Percentiles rank a stretch among this genome's conserved stretches.
Evolutionary conservation across 2,329 filamentous ascomycete species (phyloP).

Genomic region (Aschersonia sp.): DNA sequence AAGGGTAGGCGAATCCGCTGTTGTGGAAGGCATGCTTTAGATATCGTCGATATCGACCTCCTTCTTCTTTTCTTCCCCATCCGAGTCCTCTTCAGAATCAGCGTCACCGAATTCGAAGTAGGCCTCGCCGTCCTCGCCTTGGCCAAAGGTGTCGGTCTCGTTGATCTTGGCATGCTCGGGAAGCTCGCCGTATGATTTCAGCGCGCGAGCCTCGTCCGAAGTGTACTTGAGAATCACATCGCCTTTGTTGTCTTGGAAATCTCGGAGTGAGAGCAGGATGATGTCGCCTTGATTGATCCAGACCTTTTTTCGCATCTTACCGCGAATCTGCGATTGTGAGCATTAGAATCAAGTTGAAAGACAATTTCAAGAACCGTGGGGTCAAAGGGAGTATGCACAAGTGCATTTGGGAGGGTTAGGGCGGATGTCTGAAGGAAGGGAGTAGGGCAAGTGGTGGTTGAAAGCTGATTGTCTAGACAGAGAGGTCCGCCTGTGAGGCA

Average conservation of each 20-base stretch:
- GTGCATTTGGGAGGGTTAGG: too few species aligned
- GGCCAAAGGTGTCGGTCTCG: slow-evolving; percentile 90
- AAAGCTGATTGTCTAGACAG: too few species aligned
- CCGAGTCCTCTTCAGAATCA: slow-evolving; percentile 42
- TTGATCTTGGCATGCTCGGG: slow-evolving; percentile 99
- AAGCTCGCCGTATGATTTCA: slow-evolving; percentile 95
- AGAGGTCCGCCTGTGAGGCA: too few species aligned
- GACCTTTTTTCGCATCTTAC: slow-evolving; percentile 98
- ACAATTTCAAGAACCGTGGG: too few species aligned
- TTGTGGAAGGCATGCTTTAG: slow-evolving; percentile 28
- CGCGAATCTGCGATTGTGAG: slow-evolving; percentile 35
- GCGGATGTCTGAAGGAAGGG: too few species aligned
- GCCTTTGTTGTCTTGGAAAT: slow-evolving; percentile 91
- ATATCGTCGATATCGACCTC: slow-evolving; percentile 95
- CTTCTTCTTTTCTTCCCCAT: slow-evolving; percentile 46
- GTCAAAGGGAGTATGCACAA: too few species aligned
- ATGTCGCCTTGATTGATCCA: slow-evolving; percentile 99
- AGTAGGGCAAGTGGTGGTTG: too few species aligned
- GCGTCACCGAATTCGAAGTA: slow-evolving; percentile 99
- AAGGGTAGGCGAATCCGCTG: not conserved
- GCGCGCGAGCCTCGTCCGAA: slow-evolving; percentile 82
- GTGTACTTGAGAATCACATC: slow-evolving; percentile 96
- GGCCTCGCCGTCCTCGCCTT: slow-evolving; percentile 85
- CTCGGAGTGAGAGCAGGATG: slow-evolving; percentile 72
- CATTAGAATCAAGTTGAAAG: too few species aligned